Percentiles rank a stretch among this genome's conserved stretches.
Evolutionary conservation across 495 filamentous ascomycete species (phyloP).

Genomic region (Aspergillus hancockii): DNA sequence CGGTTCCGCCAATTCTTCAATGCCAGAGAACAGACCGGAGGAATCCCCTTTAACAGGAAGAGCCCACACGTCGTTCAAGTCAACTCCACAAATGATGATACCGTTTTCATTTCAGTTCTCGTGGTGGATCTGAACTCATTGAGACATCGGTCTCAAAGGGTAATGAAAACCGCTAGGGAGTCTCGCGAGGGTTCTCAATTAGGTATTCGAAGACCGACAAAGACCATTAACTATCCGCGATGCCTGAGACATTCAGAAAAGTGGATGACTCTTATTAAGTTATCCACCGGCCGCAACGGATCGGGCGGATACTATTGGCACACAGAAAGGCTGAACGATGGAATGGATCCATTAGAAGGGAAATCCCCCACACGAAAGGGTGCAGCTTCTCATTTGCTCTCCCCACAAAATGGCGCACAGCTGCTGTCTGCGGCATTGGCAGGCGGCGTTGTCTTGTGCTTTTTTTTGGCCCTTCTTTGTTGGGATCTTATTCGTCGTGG

Average conservation of each 20-base stretch:
- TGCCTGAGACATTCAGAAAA: conserved; percentile 4
- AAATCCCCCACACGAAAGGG: conserved; percentile 28
- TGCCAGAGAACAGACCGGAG: background rate
- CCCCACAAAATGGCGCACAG: conserved; percentile 26
- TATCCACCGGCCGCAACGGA: conserved; percentile 9
- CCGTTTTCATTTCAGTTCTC: background rate
- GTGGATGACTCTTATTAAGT: conserved; percentile 11
- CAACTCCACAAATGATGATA: background rate
- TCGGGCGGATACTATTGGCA: conserved; percentile 17
- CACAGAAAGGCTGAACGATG: background rate
- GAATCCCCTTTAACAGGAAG: conserved; percentile 1
- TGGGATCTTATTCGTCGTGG: background rate
- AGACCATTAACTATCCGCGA: background rate
- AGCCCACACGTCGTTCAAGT: background rate
- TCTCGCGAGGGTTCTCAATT: background rate
- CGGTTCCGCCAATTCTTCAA: conserved; percentile 19
- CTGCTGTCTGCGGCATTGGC: background rate
- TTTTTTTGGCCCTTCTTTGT: background rate
- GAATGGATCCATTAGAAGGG: conserved; percentile 18
- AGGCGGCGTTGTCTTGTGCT: background rate
- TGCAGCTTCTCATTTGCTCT: conserved; percentile 15
- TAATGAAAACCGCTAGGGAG: background rate
- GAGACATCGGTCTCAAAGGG: background rate
- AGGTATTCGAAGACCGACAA: background rate
- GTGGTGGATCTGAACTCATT: background rate